phyloP scores from a whole-genome alignment of 192 early-diverging fungal species.

The Chytriomyces sp. region DNA sequence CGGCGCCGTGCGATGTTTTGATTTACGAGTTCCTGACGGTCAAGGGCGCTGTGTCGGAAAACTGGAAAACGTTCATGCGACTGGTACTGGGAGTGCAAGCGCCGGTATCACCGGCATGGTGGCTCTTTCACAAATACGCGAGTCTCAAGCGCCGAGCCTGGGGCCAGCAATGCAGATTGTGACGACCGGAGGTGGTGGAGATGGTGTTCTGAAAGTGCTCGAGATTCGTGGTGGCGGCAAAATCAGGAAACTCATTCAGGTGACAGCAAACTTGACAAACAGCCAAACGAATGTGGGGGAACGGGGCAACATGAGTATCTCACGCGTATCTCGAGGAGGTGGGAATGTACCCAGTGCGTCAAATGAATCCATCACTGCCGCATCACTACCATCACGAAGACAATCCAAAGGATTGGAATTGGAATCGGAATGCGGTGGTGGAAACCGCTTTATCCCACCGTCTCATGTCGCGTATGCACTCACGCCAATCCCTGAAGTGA shows the following conservation, averaged over 20 bases:
- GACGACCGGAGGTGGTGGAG: conserved; percentile 3
- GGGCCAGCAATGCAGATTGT: not conserved
- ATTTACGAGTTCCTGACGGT: conserved; percentile 17
- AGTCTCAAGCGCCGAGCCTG: too few species aligned
- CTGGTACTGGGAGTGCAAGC: not conserved
- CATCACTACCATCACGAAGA: not conserved
- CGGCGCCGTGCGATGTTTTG: conserved; percentile 32
- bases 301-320: too few species aligned
- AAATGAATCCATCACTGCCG: not conserved
- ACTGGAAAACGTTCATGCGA: conserved; percentile 19
- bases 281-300: too few species aligned
- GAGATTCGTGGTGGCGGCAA: conserved; percentile 20
- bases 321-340: too few species aligned
- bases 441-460: not conserved
- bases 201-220: conserved; percentile 9
- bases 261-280: too few species aligned
- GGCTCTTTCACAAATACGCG: not conserved
- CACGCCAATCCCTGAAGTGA: conserved; percentile 5
- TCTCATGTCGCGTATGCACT: conserved; percentile 12
- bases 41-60: conserved; percentile 26
- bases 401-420: not conserved
- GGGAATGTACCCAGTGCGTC: not conserved
- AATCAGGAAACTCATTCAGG: not conserved
- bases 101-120: conserved; percentile 26
- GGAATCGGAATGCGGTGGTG: not conserved